Evolutionary conservation across 495 filamentous ascomycete species (phyloP).

Genomic region (Lineolata rhizophorae): DNA sequence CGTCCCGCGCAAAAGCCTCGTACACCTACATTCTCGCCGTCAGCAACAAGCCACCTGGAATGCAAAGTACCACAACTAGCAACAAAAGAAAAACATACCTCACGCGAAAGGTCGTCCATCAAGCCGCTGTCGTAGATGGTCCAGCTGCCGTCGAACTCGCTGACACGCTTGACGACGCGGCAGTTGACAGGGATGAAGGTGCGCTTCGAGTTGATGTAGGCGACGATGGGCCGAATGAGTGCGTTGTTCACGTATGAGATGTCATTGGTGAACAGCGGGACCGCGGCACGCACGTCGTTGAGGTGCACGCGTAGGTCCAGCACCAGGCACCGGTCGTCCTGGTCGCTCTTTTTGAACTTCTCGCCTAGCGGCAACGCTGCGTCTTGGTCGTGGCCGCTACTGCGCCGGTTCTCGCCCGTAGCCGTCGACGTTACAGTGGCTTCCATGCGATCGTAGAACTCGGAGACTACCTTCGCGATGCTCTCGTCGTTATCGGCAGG

Average conservation of each 20-base stretch:
- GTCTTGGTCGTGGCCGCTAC: conserved; percentile 6
- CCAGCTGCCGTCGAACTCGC: conserved; percentile 92
- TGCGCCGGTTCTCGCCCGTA: too few species aligned
- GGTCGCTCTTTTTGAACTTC: conserved; percentile 8
- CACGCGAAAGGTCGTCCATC: conserved; percentile 86
- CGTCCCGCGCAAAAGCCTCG: conserved; percentile 71
- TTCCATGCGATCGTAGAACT: conserved; percentile 87
- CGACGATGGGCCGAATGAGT: conserved; percentile 88
- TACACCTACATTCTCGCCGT: conserved; percentile 44
- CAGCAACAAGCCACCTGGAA: not conserved
- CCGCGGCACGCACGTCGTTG: conserved; percentile 75
- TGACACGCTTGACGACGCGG: conserved; percentile 66
- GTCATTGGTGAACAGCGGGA: conserved; percentile 77
- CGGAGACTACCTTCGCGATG: conserved; percentile 74
- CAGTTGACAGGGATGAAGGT: conserved; percentile 92
- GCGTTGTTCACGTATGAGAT: conserved; percentile 92
- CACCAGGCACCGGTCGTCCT: conserved; percentile 50
- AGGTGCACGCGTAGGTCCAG: conserved; percentile 82
- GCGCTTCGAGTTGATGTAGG: conserved; percentile 84
- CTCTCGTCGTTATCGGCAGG: conserved; percentile 69
- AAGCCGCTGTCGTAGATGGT: conserved; percentile 82
- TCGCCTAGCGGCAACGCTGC: conserved; percentile 1
- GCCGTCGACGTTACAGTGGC: conserved; percentile 44
- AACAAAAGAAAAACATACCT: conserved; percentile 29
- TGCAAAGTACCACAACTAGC: too few species aligned